Conservation (phyloP, 1,284 basidiomycete species). For the Ustilago vetiveriae region DNA sequence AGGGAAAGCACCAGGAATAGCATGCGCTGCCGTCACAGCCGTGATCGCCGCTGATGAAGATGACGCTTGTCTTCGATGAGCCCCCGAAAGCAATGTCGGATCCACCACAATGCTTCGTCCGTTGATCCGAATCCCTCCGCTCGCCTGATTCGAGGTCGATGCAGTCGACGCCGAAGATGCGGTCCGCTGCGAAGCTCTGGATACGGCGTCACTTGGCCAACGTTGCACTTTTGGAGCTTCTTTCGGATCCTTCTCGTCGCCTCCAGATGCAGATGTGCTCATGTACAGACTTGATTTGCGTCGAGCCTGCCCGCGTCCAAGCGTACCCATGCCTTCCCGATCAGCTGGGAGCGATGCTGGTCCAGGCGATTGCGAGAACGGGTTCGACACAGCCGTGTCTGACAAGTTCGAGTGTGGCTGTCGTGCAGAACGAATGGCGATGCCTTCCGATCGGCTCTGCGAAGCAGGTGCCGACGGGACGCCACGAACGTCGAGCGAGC, state of each 20-base stretch:
- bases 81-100: not conserved
- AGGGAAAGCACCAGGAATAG: slow-evolving; percentile 41
- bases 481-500: slow-evolving; percentile 11
- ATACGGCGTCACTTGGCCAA: slow-evolving; percentile 27
- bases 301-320: slow-evolving; percentile 19
- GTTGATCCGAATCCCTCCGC: slow-evolving; percentile 38
- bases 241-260: not conserved
- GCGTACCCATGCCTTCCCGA: slow-evolving; percentile 26
- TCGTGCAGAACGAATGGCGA: slow-evolving; percentile 25
- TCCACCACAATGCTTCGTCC: slow-evolving; percentile 44
- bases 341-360: slow-evolving; percentile 33
- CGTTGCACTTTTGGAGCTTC: slow-evolving; percentile 29
- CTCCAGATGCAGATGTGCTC: slow-evolving; percentile 20
- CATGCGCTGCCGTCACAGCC: slow-evolving; percentile 28
- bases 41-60: slow-evolving; percentile 23
- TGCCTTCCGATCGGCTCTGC: slow-evolving; percentile 35
- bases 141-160: slow-evolving; percentile 8
- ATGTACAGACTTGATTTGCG: slow-evolving; percentile 42
- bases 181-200: slow-evolving; percentile 17
- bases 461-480: slow-evolving; percentile 40
- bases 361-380: slow-evolving; percentile 51
- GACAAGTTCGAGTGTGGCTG: slow-evolving; percentile 23
- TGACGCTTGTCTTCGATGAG: slow-evolving; percentile 27
- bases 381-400: slow-evolving; percentile 38
- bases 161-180: slow-evolving; percentile 19